Base-by-base conservation (phyloP, 1,139 yeast genomes). In the Saccharomycopsis hybrid region DNA sequence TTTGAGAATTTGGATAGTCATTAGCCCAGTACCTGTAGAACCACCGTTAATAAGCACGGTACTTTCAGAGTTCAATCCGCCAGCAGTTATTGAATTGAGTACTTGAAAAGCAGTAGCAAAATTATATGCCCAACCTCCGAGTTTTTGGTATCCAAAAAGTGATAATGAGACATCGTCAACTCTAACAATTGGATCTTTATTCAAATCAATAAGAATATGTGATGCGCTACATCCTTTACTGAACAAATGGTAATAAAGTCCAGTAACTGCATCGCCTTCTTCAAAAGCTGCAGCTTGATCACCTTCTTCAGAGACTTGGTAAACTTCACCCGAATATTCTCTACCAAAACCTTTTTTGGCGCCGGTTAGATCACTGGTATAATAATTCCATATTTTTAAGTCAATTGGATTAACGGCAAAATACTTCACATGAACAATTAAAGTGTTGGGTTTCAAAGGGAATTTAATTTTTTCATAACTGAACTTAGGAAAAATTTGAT, bases 361-460 rank as follows among this genome's bases (percentile, higher is more conserved):
- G n/a, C 61, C 68, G 54, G 65, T 65, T 60, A 68, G 56, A 59
- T 65, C 59, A 55, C 60, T 40, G 60, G 67, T 51, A 65, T 65
- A 59, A 52, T 69, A 60, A 53, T 72, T 68, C 58, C 72, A 69
- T 45, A 82, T 59, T 49, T 81, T 67, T 49, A 76, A 56, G 62
- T 86, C 95, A 43, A 84, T 71, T 0, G 95, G 94, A 59, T 85
- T 86, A 47, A 84, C 66, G 0, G 84, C 75, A 1, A 80, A 81
- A 13, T 78, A 72, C 40, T 68, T 69, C 28, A 83, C 77, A 58
- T 81, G 78, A 30, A 87, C 72, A 27, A 85, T 70, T 5, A 84
- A 62, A 51, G 77, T 71, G 51, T 71, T 66, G 9, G 69, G 63
- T 18, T 66, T 62, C 40, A 77, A 62, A 4, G 79, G 77, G 45